A percentile compares a stretch with the other conserved stretches of the same genome.
These are phyloP conservation scores for Jamesozyma lodderae DNA, from an alignment of 805 yeast genomes.

Conservation along the genomic window DNA sequence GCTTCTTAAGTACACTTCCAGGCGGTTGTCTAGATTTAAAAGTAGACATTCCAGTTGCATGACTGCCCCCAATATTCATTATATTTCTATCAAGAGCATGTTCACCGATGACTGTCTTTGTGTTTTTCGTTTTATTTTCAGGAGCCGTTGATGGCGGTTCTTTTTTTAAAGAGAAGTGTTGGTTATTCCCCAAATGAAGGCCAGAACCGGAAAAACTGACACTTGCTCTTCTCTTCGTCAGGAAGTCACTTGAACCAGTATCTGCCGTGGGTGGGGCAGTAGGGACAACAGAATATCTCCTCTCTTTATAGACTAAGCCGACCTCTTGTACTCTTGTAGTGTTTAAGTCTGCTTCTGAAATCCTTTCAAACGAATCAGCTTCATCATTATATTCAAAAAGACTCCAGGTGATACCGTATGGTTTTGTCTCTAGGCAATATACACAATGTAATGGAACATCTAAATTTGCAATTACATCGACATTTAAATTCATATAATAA, in stretches of 20 bases:
- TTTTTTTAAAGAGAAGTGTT: background rate
- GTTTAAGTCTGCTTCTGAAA: conserved; percentile 36
- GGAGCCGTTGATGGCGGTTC: background rate
- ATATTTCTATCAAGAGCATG: background rate
- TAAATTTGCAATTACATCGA: conserved; percentile 74
- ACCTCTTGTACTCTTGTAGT: conserved; percentile 54
- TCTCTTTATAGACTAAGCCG: conserved; percentile 58
- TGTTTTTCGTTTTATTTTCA: background rate
- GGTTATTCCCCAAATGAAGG: background rate
- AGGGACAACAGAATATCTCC: conserved; percentile 67
- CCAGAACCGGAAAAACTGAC: conserved; percentile 8
- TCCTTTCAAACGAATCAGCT: conserved; percentile 67
- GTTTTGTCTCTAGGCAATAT: conserved; percentile 83
- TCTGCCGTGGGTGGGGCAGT: conserved; percentile 48
- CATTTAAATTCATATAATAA: conserved; percentile 74
- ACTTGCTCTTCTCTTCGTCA: conserved; percentile 10
- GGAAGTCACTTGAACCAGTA: conserved; percentile 12
- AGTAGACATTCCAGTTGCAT: background rate
- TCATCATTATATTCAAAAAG: conserved; percentile 79
- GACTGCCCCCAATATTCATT: background rate
- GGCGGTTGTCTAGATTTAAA: background rate
- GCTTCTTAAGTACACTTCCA: background rate
- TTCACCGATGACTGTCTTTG: background rate
- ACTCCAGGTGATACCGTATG: conserved; percentile 92
- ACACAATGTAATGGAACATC: conserved; percentile 91